These are phyloP conservation scores for Pseudoneurospora amorphoporcata DNA, from an alignment of 495 filamentous ascomycete genomes.

Conservation along the genomic window DNA sequence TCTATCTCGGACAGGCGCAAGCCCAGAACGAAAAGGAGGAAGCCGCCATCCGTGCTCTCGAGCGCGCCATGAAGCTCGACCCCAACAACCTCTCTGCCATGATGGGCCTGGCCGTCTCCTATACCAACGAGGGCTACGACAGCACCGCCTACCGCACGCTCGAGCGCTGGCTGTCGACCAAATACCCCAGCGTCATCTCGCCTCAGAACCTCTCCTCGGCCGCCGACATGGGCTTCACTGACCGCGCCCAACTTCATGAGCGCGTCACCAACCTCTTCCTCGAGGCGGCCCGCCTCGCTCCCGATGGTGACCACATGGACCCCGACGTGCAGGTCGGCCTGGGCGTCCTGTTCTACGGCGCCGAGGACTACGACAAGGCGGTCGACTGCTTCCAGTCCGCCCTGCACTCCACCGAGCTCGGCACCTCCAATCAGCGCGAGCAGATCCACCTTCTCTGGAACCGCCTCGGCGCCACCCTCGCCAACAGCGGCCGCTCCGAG, in stretches of 20 bases:
- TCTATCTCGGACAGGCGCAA: constrained; percentile 78
- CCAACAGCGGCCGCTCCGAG: constrained; percentile 84
- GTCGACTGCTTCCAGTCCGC: constrained; percentile 96
- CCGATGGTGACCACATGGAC: constrained; percentile 80
- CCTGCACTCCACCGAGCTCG: constrained; percentile 69
- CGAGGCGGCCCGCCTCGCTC: constrained; percentile 79
- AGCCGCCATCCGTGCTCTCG: constrained; percentile 93
- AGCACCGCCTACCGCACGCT: constrained; percentile 91
- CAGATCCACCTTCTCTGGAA: constrained; percentile 96
- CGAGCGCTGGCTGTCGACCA: constrained; percentile 89
- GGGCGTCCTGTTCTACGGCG: constrained; percentile 95
- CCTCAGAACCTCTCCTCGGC: constrained; percentile 56
- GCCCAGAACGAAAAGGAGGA: constrained; percentile 98
- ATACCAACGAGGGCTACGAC: constrained; percentile 98
- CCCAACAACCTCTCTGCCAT: constrained; percentile 76
- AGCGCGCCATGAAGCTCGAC: constrained; percentile 82
- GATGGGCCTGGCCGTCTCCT: constrained; percentile 94
- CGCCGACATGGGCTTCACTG: constrained; percentile 79
- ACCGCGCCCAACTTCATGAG: constrained; percentile 81
- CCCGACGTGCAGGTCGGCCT: constrained; percentile 96
- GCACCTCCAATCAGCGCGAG: constrained; percentile 59
- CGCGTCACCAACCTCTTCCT: constrained; percentile 87
- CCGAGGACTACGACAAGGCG: constrained; percentile 94
- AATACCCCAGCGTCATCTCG: constrained; percentile 73
- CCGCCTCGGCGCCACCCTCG: constrained; percentile 87